Evolutionary conservation across 768 basidiomycete genomes (phyloP), one percentile per base, ranked within the genome.

Genomic region (Auricularia cornea): DNA sequence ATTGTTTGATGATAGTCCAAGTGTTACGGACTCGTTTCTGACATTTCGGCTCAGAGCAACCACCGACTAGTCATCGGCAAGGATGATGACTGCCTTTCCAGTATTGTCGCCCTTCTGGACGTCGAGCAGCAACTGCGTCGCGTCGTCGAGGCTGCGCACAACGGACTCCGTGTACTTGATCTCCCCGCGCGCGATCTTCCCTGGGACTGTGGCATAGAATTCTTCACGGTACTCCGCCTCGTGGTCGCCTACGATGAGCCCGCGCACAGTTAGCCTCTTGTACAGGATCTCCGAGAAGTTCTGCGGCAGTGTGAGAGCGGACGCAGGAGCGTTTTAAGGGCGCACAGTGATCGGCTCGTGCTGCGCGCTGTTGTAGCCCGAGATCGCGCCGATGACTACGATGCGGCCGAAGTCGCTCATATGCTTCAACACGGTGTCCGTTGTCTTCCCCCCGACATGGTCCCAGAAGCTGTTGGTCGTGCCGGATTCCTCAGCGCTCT

Each of bases 361-460:
- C 67, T 65, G 68, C 63, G n/a, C n/a, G n/a, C n/a, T n/a, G n/a
- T 23, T 38, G 35, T 38, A 14, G 8, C 35, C 20, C 5, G 23
- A 18, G 44, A 20, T 20, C 6, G 20, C 16, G 23, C 11, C 35
- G 10, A 48, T 23, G 44, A 76, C 70, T 40, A 87, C 78, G 63
- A 88, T 83, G 10, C 84, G 70, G 0, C 84, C 83, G 26, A 77
- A 65, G 0, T 66, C 59, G 0, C 75, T 78, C 1, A 85, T 77
- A 41, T 76, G 77, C 1, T 76, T 73, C 3, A 88, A 69, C 1
- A 83, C 86, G 18, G 79, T 76, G 8, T 88, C 86, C 3, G 88
- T 74, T 0, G 77, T 80, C 61, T 83, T 79, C 1, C 86, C 86
- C 11, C 84, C 85, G 11, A 86, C 85, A 54, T 83, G 80, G 64